Evolutionary conservation across 192 early-diverging fungal genomes (phyloP), one percentile per base, ranked within the genome.

Genomic region (Lunasporangiospora selenospora): DNA sequence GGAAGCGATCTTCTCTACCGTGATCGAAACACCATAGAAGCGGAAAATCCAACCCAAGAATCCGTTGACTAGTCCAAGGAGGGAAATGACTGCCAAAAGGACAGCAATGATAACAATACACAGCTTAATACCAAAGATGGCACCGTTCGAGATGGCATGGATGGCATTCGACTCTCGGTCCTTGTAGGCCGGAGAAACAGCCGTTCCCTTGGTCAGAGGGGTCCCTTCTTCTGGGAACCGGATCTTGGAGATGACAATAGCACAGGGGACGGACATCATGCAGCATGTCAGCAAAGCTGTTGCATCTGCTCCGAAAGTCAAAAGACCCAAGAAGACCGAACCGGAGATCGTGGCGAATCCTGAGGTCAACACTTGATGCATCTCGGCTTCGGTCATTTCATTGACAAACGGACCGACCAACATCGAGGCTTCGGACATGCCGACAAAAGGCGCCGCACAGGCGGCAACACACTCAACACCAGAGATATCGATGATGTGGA

Each of bases 271-370:
- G 16, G 93, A 95, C 92, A 95, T 93, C 79, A 93, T 75, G 67
- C 92, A 93, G 1, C 89, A 82, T 0, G 92, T 90, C 58, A 95
- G 81, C 29, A 95, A 67, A 57, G 84, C 80, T 13, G 79, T 67
- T 6, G 82, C 69, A 53, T 78, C 60, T 7, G 88, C 85, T 32
- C 90, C 90, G 65, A 91, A 67, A 29, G 79, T 64, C 53, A 89
- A 76, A 64, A 93, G 93, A 15, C 79, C 89, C 34, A 85, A 79
- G 10, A 95, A 75, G 8, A 89, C 88, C 3, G 93, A 93, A 15
- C 90, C 92, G 30, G 91, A 85, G 49, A 95, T 88, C 41, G 93
- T 95, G 29, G 93, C 87, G 75, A 95, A 95, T 50, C 93, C 93
- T 36, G 90, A 91, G 8, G 84, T 86, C 89, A 95, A 89, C 73